These are phyloP conservation scores for Fusarium incarnatum DNA, from an alignment of 2,329 filamentous ascomycete genomes.

Conservation along the genomic window DNA sequence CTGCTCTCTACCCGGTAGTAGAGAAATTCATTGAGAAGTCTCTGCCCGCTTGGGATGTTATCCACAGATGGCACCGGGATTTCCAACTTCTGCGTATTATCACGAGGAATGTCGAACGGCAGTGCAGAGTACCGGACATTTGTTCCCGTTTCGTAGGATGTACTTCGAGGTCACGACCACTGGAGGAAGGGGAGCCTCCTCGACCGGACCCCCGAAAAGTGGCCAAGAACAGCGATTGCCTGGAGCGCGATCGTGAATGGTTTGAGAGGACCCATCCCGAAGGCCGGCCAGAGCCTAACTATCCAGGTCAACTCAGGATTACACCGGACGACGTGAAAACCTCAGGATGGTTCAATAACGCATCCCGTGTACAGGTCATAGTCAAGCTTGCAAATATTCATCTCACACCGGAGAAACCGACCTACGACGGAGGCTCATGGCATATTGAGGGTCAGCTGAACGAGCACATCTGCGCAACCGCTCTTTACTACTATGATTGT, in stretches of 20 bases:
- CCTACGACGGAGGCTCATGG: conserved; percentile 65
- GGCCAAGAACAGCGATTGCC: conserved; percentile 38
- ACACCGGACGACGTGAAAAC: conserved; percentile 42
- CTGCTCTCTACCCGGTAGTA: conserved; percentile 54
- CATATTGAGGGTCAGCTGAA: conserved; percentile 68
- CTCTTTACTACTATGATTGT: conserved; percentile 70
- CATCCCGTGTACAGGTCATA: conserved; percentile 66
- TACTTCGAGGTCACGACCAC: background rate
- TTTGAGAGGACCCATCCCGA: conserved; percentile 44
- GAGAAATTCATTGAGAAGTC: conserved; percentile 56
- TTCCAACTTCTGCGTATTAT: conserved; percentile 46
- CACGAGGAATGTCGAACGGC: conserved; percentile 3
- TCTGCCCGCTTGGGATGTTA: conserved; percentile 60
- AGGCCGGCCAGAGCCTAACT: conserved; percentile 15
- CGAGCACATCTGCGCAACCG: conserved; percentile 72
- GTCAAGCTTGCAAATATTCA: conserved; percentile 72
- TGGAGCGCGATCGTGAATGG: conserved; percentile 47
- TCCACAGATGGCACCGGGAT: conserved; percentile 50
- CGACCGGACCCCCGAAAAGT: conserved; percentile 17
- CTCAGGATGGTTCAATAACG: conserved; percentile 46
- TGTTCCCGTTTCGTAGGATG: conserved; percentile 21
- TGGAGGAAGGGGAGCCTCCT: conserved; percentile 43
- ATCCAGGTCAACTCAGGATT: conserved; percentile 18
- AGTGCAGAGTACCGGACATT: conserved; percentile 37
- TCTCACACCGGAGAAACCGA: conserved; percentile 67